These are phyloP conservation scores for Centrapalus pauciflorus DNA, from an alignment of 129 eudicot genomes.

Conservation along the genomic window DNA sequence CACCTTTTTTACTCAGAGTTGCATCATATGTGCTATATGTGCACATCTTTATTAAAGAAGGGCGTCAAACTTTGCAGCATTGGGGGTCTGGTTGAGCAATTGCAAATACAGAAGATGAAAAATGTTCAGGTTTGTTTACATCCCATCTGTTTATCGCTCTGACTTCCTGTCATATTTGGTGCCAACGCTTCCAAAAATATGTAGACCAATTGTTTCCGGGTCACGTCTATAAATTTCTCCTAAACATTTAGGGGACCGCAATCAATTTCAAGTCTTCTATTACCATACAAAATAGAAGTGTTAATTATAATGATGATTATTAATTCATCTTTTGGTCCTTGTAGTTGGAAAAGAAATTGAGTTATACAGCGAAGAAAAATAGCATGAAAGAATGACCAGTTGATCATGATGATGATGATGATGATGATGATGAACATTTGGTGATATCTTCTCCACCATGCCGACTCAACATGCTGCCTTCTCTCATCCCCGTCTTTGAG, in stretches of 20 bases:
- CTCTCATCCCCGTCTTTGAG: background rate
- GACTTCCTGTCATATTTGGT: background rate
- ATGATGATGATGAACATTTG: slow-evolving; percentile 6
- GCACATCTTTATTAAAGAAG: background rate
- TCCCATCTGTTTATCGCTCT: background rate
- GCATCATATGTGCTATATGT: background rate
- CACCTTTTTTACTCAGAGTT: background rate
- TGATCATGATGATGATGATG: slow-evolving; percentile 17
- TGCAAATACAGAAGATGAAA: slow-evolving; percentile 65
- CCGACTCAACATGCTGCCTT: background rate
- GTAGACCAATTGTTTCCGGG: too few species aligned
- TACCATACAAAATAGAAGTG: background rate
- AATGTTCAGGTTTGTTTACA: slow-evolving; percentile 54
- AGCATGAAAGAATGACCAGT: slow-evolving; percentile 17
- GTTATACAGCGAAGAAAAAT: slow-evolving; percentile 37
- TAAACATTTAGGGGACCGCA: too few species aligned
- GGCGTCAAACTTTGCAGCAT: slow-evolving; percentile 46
- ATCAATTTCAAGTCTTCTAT: background rate
- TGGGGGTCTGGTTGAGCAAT: slow-evolving; percentile 72
- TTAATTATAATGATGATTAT: background rate
- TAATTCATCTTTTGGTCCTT: background rate
- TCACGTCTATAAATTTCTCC: background rate
- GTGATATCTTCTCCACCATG: background rate
- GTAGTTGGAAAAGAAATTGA: slow-evolving; percentile 69
- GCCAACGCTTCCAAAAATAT: background rate